Base-by-base conservation (phyloP, 2,329 filamentous ascomycete species). In the Aureobasidium musti region DNA sequence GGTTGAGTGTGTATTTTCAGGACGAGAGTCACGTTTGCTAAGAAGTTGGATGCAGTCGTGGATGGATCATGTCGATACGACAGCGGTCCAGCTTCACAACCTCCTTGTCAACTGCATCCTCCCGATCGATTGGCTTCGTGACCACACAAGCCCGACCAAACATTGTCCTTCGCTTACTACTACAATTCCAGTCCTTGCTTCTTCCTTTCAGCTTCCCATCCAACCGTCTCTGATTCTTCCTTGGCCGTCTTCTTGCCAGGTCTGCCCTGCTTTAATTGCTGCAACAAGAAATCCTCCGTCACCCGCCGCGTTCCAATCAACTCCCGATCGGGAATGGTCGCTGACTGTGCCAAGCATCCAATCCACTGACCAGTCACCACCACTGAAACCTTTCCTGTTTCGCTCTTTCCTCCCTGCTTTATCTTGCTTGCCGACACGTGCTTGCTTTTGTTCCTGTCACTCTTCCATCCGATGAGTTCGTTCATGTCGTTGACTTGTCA, bases 21-120 rank as follows among this genome's bases (percentile, higher is more conserved):
- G 19, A 19, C 17, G 28, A 47, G 1, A 13, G 21, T 45, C 39
- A 33, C 33, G 35, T n/a, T 28, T 35, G 50, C 30, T n/a, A n/a
- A n/a, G 19, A 59, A 59, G 37, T 59, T 35, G 37, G 17, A 45
- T n/a, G 53, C 19, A 37, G 35, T 37, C 54, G 26, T 59, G 21
- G 19, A 26, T n/a, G 14, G 13, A 37, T 37, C 37, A 59, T 59
- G 54, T 43, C 54, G 54, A 59, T 43, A 59, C 54, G 39, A 59
- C 53, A 14, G 50, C 50, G 30, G 50, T 21, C 50, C 50, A 56
- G 53, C 53, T 59, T 59, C 54, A 59, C 54, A 43, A 43, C 52
- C 54, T 59, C 54, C 54, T 59, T 43, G 54, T 43, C 54, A 53
- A 53, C 54, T 59, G 54, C 54, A 59, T 41, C 54, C 39, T 59